These are phyloP conservation scores for Coniochaeta sp. DNA, from an alignment of 2,329 filamentous ascomycete genomes.

Conservation along the genomic window DNA sequence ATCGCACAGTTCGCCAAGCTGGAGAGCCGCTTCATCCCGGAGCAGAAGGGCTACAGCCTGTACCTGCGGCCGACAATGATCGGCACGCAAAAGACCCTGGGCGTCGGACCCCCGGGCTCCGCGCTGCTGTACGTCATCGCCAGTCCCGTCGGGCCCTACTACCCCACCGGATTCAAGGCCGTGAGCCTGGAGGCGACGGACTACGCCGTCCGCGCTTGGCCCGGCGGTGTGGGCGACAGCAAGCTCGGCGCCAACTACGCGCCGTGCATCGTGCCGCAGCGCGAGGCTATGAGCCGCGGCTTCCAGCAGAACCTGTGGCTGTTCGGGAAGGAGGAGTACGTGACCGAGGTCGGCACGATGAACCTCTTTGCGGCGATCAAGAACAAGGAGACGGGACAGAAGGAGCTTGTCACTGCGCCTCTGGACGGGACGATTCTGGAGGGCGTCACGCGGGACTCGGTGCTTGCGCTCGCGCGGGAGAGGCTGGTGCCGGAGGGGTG, in stretches of 20 bases:
- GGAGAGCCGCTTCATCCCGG: constrained; percentile 85
- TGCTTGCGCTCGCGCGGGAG: constrained; percentile 80
- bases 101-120: constrained; percentile 84
- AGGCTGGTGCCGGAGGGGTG: constrained; percentile 78
- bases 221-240: constrained; percentile 94
- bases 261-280: constrained; percentile 95
- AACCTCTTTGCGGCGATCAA: constrained; percentile 88
- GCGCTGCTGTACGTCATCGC: constrained; percentile 93
- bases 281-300: constrained; percentile 81
- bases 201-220: constrained; percentile 96
- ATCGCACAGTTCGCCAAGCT: constrained; percentile 73
- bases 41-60: constrained; percentile 80
- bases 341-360: constrained; percentile 98
- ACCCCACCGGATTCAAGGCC: constrained; percentile 97
- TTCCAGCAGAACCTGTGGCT: constrained; percentile 99
- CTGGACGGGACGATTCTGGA: constrained; percentile 95
- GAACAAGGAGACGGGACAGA: constrained; percentile 81
- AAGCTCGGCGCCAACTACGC: constrained; percentile 99
- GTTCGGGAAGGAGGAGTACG: constrained; percentile 89
- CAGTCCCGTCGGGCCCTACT: constrained; percentile 94
- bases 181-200: constrained; percentile 91
- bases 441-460: constrained; percentile 87
- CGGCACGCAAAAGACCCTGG: constrained; percentile 89
- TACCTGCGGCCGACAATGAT: constrained; percentile 97
- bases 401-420: constrained; percentile 89